A percentile compares a stretch with the other conserved stretches of the same genome.
Conservation (phyloP, 2,329 filamentous ascomycete genomes). For the Ilyonectria mors-panacis region DNA sequence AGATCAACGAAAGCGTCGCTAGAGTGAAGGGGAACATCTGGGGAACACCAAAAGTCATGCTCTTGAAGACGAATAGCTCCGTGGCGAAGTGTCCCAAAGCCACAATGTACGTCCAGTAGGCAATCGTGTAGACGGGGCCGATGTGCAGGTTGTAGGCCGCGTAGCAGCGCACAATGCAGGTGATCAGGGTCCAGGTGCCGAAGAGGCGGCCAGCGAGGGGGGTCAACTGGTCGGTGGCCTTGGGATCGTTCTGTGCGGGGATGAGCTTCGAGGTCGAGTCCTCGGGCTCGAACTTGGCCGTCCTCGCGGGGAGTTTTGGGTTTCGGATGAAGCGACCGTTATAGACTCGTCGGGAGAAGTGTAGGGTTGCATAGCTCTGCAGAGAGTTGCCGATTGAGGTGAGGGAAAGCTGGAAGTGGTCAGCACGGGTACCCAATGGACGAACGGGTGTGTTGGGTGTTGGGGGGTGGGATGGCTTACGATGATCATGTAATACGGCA, state of each 20-base stretch:
- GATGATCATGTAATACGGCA: slow-evolving; percentile 73
- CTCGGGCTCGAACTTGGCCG: slow-evolving; percentile 63
- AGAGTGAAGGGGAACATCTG: slow-evolving; percentile 70
- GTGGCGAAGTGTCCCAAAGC: slow-evolving; percentile 84
- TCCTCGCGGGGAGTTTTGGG: slow-evolving; percentile 58
- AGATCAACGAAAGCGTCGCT: slow-evolving; percentile 66
- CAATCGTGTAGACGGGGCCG: slow-evolving; percentile 82
- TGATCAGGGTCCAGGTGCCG: slow-evolving; percentile 89
- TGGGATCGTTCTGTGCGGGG: slow-evolving; percentile 60
- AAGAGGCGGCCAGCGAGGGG: slow-evolving; percentile 85
- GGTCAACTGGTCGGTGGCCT: slow-evolving; percentile 74
- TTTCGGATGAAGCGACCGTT: slow-evolving; percentile 73
- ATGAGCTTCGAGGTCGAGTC: slow-evolving; percentile 69
- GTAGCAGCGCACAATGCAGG: slow-evolving; percentile 83
- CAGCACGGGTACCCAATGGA: slow-evolving; percentile 11
- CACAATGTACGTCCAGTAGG: slow-evolving; percentile 85
- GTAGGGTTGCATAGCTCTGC: slow-evolving; percentile 85
- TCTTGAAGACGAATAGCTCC: slow-evolving; percentile 87
- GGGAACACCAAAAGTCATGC: slow-evolving; percentile 74
- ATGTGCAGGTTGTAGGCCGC: slow-evolving; percentile 86
- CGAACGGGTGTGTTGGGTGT: neutral
- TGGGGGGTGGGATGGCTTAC: slow-evolving; percentile 55
- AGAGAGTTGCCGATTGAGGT: slow-evolving; percentile 88
- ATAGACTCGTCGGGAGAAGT: slow-evolving; percentile 91
- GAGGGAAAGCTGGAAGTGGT: slow-evolving; percentile 76